Percentiles rank a stretch among this genome's conserved stretches.
Evolutionary conservation across 768 basidiomycete genomes (phyloP).

Genomic region (Mycena crocata): DNA sequence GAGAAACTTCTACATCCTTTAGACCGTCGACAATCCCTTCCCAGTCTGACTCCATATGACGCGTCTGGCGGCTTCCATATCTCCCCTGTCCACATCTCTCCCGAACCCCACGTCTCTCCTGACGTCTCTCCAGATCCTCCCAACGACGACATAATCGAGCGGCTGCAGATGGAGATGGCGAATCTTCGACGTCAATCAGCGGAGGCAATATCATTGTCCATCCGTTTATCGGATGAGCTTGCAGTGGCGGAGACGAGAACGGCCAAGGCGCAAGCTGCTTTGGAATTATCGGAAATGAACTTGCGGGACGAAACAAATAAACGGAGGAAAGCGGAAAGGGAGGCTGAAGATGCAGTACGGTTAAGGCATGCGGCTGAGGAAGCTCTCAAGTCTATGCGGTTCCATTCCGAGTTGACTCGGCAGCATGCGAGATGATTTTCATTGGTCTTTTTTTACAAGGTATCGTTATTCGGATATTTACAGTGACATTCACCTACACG

Average conservation of each 20-base stretch:
- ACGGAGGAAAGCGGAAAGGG: slow-evolving; percentile 68
- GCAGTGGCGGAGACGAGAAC: slow-evolving; percentile 72
- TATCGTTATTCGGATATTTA: slow-evolving; percentile 32
- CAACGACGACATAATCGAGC: slow-evolving; percentile 63
- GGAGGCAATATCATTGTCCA: slow-evolving; percentile 73
- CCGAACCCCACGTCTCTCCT: slow-evolving; percentile 9
- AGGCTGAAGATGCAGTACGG: slow-evolving; percentile 60
- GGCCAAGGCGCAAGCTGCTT: slow-evolving; percentile 62
- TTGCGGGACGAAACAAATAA: slow-evolving; percentile 70
- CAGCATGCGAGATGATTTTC: slow-evolving; percentile 12
- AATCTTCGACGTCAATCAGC: slow-evolving; percentile 73
- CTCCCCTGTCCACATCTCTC: neutral
- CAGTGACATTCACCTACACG: slow-evolving; percentile 9
- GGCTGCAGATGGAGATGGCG: slow-evolving; percentile 74
- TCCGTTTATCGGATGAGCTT: slow-evolving; percentile 78
- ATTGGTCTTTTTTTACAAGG: slow-evolving; percentile 2
- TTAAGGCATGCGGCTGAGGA: slow-evolving; percentile 65
- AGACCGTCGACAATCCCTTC: slow-evolving; percentile 54
- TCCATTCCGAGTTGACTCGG: slow-evolving; percentile 26
- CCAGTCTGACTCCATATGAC: slow-evolving; percentile 48
- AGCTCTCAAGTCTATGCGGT: slow-evolving; percentile 50
- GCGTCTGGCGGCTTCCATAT: slow-evolving; percentile 30
- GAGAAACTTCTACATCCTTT: slow-evolving; percentile 52
- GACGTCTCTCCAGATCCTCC: slow-evolving; percentile 19
- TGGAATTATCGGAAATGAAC: slow-evolving; percentile 66